Base-by-base conservation (phyloP, 306 rosid species). In the Gillenia trifoliata region DNA sequence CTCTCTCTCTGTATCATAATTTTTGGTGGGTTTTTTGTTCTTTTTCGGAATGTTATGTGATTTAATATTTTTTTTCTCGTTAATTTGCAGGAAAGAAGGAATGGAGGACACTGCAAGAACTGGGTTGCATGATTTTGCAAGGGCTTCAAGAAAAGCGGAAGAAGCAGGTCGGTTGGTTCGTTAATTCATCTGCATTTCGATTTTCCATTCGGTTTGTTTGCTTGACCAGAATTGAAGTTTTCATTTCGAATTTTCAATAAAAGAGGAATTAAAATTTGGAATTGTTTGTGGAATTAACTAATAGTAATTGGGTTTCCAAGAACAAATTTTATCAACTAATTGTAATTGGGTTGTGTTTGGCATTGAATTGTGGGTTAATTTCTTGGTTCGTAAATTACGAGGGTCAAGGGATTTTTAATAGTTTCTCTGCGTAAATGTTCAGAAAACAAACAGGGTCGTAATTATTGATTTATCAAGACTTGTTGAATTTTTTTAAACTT, bases 141-240 rank as follows among this genome's bases (percentile, higher is more conserved):
- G 89, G 89, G 96, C 97, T 77, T 92, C 96, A 75, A 92, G 97
- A 78, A 94, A 90, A 78, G 97, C 96, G 54, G 99, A 90, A 85
- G 96, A 92, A 87, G 85, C 99, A 40, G 96, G 99, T 90, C 22
- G 29, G 85, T 79, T 45, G 72, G 63, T 67, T 65, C 60, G 20
- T 59, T 20, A 2, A 23, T 28, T 13, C 64, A 11, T 66, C 25
- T 55, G 59, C 65, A 55, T 61, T 30, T 34, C 20, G 29, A 33
- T 11, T 28, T 70, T 13, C 6, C 31, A 20, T 12, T 25, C 7
- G 2, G 57, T 16, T 43, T 19, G 45, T 31, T 31, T 50, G 63
- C 11, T 50, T 55, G 57, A 52, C 31, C 66, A 28, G 36, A 17
- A 7, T 30, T 22, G 16, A 31, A 45, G 4, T 45, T 45, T 45